Evolutionary conservation across 805 yeast species (phyloP), one percentile per base, ranked within the genome.

Genomic region (Wickerhamomyces kurtzmanii): DNA sequence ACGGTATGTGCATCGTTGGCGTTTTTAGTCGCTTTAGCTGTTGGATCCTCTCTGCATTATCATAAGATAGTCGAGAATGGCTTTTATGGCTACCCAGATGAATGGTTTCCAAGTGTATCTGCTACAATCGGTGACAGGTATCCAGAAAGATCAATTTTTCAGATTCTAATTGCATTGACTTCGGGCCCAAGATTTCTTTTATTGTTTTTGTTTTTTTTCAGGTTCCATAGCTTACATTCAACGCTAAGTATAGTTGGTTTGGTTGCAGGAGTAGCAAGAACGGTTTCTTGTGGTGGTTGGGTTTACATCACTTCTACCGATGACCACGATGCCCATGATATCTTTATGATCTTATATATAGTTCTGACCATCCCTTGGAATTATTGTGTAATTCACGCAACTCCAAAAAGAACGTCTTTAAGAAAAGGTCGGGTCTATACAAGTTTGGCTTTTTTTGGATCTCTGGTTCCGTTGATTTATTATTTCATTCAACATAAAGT

Each of bases 261-360:
- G n/a, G 26, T 69, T 3, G 47, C 72, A 5, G 98, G 98, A n/a
- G 34, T 82, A 3, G 30, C 82, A n/a, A 73, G 98, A 54, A 91
- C 98, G 0, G 69, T 91, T 31, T 79, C 95, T 2, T 91, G 97
- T 48, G 98, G 98, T 47, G 97, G 97, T 9, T 91, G 97, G 96
- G 94, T 93, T 6, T 91, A 91, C 49, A 81, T 91, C 37, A 91
- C 98, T 2, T 82, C 95, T 6, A 85, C 96, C 1, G 98, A 91
- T 53, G 96, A 91, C 51, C 97, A 89, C 43, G 95, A 89, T 54
- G 75, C 79, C 60, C 98, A 91, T 51, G 97, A 91, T 48, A 73
- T 91, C 23, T 89, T 89, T 51, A 91, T 91, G 98, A 85, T 91
- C 35, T 51, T 79, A 16, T 91, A 91, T 55, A 80, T 91, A 33